Evolutionary conservation across 2,329 filamentous ascomycete genomes (phyloP).

Genomic region (Claviceps purpurea): DNA sequence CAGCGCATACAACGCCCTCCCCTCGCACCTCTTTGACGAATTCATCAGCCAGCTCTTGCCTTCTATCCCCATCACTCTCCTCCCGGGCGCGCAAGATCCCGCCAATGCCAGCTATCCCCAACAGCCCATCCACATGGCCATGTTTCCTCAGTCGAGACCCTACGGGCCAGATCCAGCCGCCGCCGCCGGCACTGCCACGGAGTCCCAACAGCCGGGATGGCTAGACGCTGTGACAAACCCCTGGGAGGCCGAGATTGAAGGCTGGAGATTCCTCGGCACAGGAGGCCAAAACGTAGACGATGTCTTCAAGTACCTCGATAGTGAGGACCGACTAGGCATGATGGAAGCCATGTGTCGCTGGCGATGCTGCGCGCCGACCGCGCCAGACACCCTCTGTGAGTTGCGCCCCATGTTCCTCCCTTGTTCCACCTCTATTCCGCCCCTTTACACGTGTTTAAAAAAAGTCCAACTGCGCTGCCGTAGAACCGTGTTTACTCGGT

Average conservation of each 20-base stretch:
- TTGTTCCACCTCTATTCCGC: not conserved
- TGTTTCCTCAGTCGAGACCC: slow-evolving; percentile 65
- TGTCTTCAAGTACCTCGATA: slow-evolving; percentile 78
- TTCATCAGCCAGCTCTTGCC: slow-evolving; percentile 74
- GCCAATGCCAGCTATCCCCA: slow-evolving; percentile 85
- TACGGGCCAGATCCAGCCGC: slow-evolving; percentile 42
- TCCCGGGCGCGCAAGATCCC: slow-evolving; percentile 75
- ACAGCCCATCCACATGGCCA: slow-evolving; percentile 81
- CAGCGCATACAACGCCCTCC: slow-evolving; percentile 72
- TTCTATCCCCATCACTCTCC: slow-evolving; percentile 73
- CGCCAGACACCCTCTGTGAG: slow-evolving; percentile 88
- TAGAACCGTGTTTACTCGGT: too few species aligned
- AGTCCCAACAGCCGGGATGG: slow-evolving; percentile 46
- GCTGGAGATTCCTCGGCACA: slow-evolving; percentile 75
- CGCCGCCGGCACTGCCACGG: slow-evolving; percentile 8
- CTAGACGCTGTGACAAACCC: slow-evolving; percentile 87
- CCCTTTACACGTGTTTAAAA: too few species aligned
- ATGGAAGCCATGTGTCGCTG: slow-evolving; percentile 93
- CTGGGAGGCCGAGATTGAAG: slow-evolving; percentile 81
- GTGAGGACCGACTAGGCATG: slow-evolving; percentile 65
- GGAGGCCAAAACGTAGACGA: slow-evolving; percentile 91
- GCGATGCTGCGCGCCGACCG: slow-evolving; percentile 83
- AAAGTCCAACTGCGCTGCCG: not conserved
- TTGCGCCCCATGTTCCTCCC: not conserved
- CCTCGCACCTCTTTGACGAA: slow-evolving; percentile 69